Conservation (phyloP, 2,329 filamentous ascomycete species). For the Penicillium occitanis region DNA sequence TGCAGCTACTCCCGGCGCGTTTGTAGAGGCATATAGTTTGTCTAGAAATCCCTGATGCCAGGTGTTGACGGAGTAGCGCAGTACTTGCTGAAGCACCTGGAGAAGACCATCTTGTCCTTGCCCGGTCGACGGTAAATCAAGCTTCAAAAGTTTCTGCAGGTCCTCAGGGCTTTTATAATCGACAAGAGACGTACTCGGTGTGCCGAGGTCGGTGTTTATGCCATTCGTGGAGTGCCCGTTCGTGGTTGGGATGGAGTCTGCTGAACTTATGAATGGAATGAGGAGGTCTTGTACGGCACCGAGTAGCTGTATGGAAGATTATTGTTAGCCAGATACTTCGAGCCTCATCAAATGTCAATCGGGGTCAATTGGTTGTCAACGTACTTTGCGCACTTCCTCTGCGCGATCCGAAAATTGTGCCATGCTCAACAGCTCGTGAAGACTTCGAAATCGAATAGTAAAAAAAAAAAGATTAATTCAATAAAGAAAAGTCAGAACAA, state of each 20-base stretch:
- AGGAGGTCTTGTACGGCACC: constrained; percentile 45
- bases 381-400: constrained; percentile 45
- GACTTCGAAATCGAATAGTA: not conserved
- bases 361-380: constrained; percentile 25
- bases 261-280: constrained; percentile 46
- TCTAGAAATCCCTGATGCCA: constrained; percentile 97
- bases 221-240: constrained; percentile 28
- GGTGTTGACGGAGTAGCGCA: constrained; percentile 92
- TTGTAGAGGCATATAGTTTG: constrained; percentile 89
- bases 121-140: constrained; percentile 56
- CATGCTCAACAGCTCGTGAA: not conserved
- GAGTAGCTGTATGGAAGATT: constrained; percentile 33
- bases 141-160: constrained; percentile 55
- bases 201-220: constrained; percentile 61
- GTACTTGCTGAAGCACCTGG: constrained; percentile 65
- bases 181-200: constrained; percentile 61
- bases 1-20: constrained; percentile 79
- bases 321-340: not conserved
- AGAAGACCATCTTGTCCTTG: constrained; percentile 72
- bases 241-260: constrained; percentile 31
- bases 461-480: not conserved
- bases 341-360: not conserved
- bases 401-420: constrained; percentile 31
- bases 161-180: constrained; percentile 61
- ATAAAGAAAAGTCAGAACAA: not conserved